Evolutionary conservation across 306 rosid species (phyloP).

Genomic region (Prosopis cineraria): DNA sequence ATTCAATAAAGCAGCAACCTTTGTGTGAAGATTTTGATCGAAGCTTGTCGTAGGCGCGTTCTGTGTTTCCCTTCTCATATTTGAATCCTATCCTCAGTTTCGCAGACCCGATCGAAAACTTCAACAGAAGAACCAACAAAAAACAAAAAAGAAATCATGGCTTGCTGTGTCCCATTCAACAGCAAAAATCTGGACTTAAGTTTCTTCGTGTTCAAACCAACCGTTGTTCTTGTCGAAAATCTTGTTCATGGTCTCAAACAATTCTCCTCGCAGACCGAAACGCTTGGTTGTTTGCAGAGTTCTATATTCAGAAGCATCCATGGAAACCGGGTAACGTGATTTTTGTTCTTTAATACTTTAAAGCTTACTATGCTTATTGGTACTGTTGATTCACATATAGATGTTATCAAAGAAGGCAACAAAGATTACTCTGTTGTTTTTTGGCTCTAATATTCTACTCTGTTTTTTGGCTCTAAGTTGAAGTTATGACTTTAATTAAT

Average conservation of each 20-base stretch:
- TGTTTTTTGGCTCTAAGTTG: too few species aligned
- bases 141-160: conserved; percentile 33
- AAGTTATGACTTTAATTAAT: too few species aligned
- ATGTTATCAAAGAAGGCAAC: not conserved
- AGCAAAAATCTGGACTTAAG: conserved; percentile 57
- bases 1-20: conserved; percentile 44
- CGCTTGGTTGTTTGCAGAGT: conserved; percentile 78
- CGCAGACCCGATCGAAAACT: not conserved
- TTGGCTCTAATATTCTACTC: not conserved
- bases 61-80: conserved; percentile 29
- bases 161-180: conserved; percentile 70
- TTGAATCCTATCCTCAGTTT: conserved; percentile 16
- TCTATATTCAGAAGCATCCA: conserved; percentile 85
- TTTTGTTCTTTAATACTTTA: not conserved
- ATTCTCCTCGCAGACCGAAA: conserved; percentile 59
- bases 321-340: conserved; percentile 64
- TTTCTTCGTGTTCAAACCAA: conserved; percentile 76
- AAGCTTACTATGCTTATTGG: not conserved
- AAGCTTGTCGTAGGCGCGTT: conserved; percentile 37
- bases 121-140: not conserved
- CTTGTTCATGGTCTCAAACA: conserved; percentile 61
- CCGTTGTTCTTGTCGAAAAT: conserved; percentile 60
- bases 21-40: not conserved
- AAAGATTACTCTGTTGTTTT: not conserved
- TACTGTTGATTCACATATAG: not conserved